A percentile compares a stretch with the other conserved stretches of the same genome.
Conservation (phyloP, 768 basidiomycete species). For the Termitomyces sp. region DNA sequence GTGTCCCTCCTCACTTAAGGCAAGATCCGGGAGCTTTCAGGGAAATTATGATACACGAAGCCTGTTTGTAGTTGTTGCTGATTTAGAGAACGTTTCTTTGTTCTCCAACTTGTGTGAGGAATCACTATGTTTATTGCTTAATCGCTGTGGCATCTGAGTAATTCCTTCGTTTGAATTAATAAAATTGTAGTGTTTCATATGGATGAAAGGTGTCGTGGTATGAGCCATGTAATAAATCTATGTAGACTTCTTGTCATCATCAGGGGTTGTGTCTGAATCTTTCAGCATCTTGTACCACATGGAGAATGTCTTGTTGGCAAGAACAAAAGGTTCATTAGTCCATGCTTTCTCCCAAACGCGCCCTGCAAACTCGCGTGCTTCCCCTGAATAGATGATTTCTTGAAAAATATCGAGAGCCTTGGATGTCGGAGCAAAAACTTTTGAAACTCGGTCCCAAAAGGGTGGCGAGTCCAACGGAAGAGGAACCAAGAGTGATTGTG, state of each 20-base stretch:
- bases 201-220: not conserved
- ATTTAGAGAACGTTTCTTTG: not conserved
- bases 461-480: slow-evolving; percentile 54
- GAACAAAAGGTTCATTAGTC: slow-evolving; percentile 52
- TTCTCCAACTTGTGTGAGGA: too few relatives aligned
- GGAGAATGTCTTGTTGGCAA: slow-evolving; percentile 35
- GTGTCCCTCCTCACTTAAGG: not conserved
- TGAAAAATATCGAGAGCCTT: slow-evolving; percentile 44
- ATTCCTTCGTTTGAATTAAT: not conserved
- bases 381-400: slow-evolving; percentile 51
- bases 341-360: slow-evolving; percentile 61
- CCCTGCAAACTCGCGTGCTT: slow-evolving; percentile 48
- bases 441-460: slow-evolving; percentile 44
- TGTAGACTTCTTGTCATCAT: slow-evolving; percentile 30
- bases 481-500: slow-evolving; percentile 47
- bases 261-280: slow-evolving; percentile 29
- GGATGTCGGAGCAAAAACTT: slow-evolving; percentile 51
- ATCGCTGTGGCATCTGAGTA: not conserved
- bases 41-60: not conserved
- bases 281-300: slow-evolving; percentile 41
- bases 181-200: not conserved
- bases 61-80: not conserved
- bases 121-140: not conserved
- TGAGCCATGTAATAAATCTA: slow-evolving; percentile 3
- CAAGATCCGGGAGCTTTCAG: not conserved